These are phyloP conservation scores for Peziza echinospora DNA, from an alignment of 495 filamentous ascomycete genomes.

Conservation along the genomic window DNA sequence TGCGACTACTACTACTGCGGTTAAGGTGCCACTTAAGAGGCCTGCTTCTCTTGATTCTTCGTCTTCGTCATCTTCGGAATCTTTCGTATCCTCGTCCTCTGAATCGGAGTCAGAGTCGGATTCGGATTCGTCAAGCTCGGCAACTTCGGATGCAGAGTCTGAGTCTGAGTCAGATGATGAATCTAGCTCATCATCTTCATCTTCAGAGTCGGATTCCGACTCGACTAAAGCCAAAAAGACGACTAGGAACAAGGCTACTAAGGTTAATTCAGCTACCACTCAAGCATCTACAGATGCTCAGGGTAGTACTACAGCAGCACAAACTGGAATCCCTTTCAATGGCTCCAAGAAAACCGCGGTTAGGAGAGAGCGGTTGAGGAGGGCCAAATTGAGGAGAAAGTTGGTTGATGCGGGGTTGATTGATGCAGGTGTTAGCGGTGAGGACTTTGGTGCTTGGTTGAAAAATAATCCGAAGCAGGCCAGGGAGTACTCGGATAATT, in stretches of 20 bases:
- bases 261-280: neutral
- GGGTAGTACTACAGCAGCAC: no score
- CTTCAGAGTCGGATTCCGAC: conserved; percentile 2
- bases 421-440: neutral
- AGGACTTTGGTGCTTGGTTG: neutral
- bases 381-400: neutral
- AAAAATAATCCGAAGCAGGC: neutral
- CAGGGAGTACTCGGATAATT: neutral
- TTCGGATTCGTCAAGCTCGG: neutral
- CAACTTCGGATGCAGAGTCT: neutral
- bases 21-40: no score
- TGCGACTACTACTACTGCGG: no score
- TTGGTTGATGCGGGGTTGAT: neutral
- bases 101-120: neutral
- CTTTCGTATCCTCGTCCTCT: no score
- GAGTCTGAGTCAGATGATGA: neutral
- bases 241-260: neutral
- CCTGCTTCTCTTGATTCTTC: no score
- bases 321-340: neutral
- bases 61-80: neutral
- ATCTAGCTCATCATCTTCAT: neutral
- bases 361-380: neutral
- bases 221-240: neutral
- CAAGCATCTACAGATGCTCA: neutral
- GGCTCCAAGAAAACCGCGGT: neutral